Base-by-base conservation (phyloP, 352 stramenopile species). In the Phytophthora nicotianae region DNA sequence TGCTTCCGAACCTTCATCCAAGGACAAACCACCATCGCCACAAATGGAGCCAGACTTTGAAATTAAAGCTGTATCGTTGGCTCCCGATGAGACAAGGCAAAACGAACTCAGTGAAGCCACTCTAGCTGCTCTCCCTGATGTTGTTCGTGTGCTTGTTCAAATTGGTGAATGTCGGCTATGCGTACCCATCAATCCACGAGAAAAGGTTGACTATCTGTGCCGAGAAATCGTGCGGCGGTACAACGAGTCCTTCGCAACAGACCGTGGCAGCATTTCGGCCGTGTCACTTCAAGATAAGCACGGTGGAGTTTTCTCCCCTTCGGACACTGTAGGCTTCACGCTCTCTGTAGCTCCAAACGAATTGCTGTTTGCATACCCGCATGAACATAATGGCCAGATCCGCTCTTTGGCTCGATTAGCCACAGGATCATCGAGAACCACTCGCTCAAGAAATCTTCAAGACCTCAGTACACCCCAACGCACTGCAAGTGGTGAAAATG, bases 111-210 rank as follows among this genome's bases (percentile, higher is more conserved):
- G 29, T 13, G 45, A 61, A 10, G 37, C 35, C 8, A 56, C 61
- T 20, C 20, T 65, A 17, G 58, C 59, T 17, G 58, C 50, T 5
- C 61, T 88, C 8, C 79, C 81, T 2, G 33, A 64, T 14, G 35
- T 88, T 2, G 65, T 89, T 8, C 79, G 77, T 1, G 55, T 90
- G 19, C 50, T 89, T 16, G 67, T 89, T 24, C 81, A 90, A 66
- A 50, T 90, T 2, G 60, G 69, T 11, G 79, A 83, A 50, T 69
- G 77, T 33, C 79, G 81, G 8, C 8, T 90, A 13, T 80, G 75
- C 11, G 65, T 89, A 24, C 79, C 79, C 3, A 86, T 89, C 21
- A 82, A 81, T 21, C 79, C 77, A 24, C 73, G 68, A 13, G 76
- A 79, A 50, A 74, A 62, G 3, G 65, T 89, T 19, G 55, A 63